Conservation (phyloP, 805 yeast species). For the Teunomyces gatunensis region DNA sequence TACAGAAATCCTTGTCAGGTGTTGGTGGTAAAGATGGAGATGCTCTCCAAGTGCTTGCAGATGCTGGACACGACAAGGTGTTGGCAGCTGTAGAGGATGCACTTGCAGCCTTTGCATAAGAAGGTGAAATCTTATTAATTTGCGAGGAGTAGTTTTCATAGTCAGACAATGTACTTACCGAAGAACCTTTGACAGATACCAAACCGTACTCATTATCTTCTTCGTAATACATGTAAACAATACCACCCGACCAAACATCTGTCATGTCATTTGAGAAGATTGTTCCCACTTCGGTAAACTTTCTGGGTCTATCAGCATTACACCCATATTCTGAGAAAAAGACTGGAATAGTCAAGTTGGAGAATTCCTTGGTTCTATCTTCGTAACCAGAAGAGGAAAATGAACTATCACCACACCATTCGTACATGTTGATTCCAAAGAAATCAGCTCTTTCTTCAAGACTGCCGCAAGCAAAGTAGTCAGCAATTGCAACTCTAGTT, state of each 20-base stretch:
- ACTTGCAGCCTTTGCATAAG: conserved; percentile 39
- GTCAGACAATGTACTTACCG: conserved; percentile 19
- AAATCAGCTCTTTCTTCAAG: conserved; percentile 65
- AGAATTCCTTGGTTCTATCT: conserved; percentile 68
- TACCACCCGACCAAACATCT: conserved; percentile 92
- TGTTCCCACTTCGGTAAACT: conserved; percentile 71
- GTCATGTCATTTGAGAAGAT: conserved; percentile 72
- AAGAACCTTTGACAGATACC: conserved; percentile 45
- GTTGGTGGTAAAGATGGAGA: conserved; percentile 73
- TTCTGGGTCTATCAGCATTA: conserved; percentile 69
- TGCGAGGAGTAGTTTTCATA: conserved; percentile 32
- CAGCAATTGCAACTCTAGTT: conserved; percentile 76
- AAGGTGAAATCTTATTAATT: conserved; percentile 36
- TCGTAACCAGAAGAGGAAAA: conserved; percentile 65
- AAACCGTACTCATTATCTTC: conserved; percentile 82
- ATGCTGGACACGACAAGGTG: conserved; percentile 61
- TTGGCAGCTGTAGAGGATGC: conserved; percentile 24
- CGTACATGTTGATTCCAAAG: conserved; percentile 84
- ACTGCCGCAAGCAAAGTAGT: conserved; percentile 82
- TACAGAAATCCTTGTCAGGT: conserved; percentile 63
- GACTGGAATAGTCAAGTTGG: conserved; percentile 71
- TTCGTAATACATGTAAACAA: conserved; percentile 87
- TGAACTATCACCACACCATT: conserved; percentile 74
- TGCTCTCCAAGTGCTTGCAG: conserved; percentile 59
- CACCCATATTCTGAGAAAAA: conserved; percentile 92